Evolutionary conservation across 2,329 filamentous ascomycete genomes (phyloP), one percentile per base, ranked within the genome.

Genomic region (Exserohilum turcica): DNA sequence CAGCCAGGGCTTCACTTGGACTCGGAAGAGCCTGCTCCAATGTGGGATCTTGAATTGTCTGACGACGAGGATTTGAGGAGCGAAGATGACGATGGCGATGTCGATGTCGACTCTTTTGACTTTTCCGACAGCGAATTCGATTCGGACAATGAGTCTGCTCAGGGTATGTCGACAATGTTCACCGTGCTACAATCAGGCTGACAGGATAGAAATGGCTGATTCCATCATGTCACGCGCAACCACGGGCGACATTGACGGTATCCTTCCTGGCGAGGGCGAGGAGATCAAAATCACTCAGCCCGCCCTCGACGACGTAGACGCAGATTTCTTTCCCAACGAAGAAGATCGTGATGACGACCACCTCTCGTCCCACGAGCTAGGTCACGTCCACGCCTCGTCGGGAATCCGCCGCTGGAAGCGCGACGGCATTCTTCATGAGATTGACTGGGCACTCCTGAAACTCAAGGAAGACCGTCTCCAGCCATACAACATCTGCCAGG

Each of bases 361-460:
- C 61, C 81, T 97, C 0, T 85, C 90, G 38, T 91, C 87, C 0
- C 94, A 90, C 65, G 84, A 86, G 12, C 80, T 97, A 1, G 93
- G 93, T 3, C 86, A 91, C 65, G 80, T 97, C 3, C 91, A 95
- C 66, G 93, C 93, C 0, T 95, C 91, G 0, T 96, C 92, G 18
- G 93, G 93, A 6, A 89, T 97, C 53, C 86, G 91, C 4, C 86
- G 93, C 27, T 87, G 89, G 70, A 82, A 80, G 45, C 83, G 87
- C 54, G 81, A 88, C 56, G 86, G 88, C 4, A 78, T 95, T 19
- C 80, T 90, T 5, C 93, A 97, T 71, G 93, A 97, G 73, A 92
- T 97, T 38, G 93, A 97, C 73, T 97, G 93, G 93, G 92, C 92
- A 0, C 79, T 97, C 2, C 92, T 97, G 64, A 86, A 90, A 61